Conservation (phyloP, 345 rosid genomes). For the Raphanus raphanistrum region DNA sequence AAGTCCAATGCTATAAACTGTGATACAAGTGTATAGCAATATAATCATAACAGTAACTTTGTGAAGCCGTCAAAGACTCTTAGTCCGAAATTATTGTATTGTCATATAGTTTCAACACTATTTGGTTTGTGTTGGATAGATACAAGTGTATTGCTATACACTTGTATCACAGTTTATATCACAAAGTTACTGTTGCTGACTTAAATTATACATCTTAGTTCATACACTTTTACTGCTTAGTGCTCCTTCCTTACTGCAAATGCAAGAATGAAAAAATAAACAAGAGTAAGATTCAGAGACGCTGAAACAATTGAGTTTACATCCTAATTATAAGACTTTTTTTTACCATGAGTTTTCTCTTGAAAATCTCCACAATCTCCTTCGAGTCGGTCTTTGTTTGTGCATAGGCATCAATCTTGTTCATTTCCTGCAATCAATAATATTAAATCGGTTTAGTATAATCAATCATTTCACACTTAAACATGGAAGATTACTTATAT, state of each 20-base stretch:
- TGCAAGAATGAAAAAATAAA: conserved; percentile 12
- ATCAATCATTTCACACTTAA: not conserved
- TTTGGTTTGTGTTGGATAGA: not conserved
- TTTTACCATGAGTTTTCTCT: conserved; percentile 50
- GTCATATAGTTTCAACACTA: not conserved
- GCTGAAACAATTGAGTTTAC: too few relatives aligned
- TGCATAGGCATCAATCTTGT: conserved; percentile 71
- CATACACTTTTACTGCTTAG: not conserved
- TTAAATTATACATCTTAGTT: not conserved
- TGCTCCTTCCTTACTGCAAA: conserved; percentile 28
- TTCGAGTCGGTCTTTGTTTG: conserved; percentile 62
- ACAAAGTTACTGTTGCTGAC: not conserved
- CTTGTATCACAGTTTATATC: too few relatives aligned
- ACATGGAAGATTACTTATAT: not conserved
- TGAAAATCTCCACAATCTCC: conserved; percentile 50
- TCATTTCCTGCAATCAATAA: conserved; percentile 52
- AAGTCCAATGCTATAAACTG: too few relatives aligned
- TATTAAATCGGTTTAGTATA: not conserved
- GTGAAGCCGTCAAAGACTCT: not conserved
- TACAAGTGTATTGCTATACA: too few relatives aligned
- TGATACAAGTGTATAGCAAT: not conserved
- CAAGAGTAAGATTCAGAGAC: not conserved
- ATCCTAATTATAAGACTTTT: not conserved
- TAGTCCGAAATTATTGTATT: too few relatives aligned
- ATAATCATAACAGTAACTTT: not conserved